A percentile compares a stretch with the other conserved stretches of the same genome.
These are phyloP conservation scores for Thermothielavioides terrestris DNA, from an alignment of 495 filamentous ascomycete species.

Conservation along the genomic window DNA sequence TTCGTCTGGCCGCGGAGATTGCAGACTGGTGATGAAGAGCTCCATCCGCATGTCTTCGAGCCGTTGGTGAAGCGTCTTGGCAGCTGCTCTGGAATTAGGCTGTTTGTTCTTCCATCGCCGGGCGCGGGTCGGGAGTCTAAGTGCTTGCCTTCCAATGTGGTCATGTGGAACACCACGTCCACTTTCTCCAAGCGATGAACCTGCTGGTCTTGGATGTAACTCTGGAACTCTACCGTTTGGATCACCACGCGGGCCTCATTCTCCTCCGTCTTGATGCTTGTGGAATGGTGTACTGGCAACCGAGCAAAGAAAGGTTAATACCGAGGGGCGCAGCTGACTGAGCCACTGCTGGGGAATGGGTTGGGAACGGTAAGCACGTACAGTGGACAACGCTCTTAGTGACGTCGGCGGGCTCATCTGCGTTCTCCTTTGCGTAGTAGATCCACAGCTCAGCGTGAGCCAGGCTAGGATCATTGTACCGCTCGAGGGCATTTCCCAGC, in stretches of 20 bases:
- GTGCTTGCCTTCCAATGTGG: neutral
- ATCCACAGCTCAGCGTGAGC: constrained; percentile 3
- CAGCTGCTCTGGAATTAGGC: neutral
- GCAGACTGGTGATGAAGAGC: constrained; percentile 14
- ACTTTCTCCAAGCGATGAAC: neutral
- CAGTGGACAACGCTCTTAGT: constrained; percentile 1
- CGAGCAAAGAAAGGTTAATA: too few species aligned
- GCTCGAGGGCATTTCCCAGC: neutral
- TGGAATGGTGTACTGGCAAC: neutral
- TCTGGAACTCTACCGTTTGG: constrained; percentile 7
- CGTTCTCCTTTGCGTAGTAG: neutral
- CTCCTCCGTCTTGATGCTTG: neutral
- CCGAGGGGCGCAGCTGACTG: too few species aligned
- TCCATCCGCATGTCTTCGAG: constrained; percentile 19
- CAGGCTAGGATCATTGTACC: neutral
- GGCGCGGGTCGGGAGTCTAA: neutral
- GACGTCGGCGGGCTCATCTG: neutral
- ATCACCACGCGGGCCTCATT: neutral
- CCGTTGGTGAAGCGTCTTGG: constrained; percentile 7
- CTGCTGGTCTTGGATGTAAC: neutral
- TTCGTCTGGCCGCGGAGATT: constrained; percentile 13
- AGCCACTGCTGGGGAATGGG: too few species aligned
- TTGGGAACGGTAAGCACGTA: neutral
- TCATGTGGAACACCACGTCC: constrained; percentile 1
- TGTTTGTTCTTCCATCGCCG: neutral